Percentiles rank a stretch among this genome's conserved stretches.
Conservation (phyloP, 129 eudicot genomes). For the Flaveria trinervia region DNA sequence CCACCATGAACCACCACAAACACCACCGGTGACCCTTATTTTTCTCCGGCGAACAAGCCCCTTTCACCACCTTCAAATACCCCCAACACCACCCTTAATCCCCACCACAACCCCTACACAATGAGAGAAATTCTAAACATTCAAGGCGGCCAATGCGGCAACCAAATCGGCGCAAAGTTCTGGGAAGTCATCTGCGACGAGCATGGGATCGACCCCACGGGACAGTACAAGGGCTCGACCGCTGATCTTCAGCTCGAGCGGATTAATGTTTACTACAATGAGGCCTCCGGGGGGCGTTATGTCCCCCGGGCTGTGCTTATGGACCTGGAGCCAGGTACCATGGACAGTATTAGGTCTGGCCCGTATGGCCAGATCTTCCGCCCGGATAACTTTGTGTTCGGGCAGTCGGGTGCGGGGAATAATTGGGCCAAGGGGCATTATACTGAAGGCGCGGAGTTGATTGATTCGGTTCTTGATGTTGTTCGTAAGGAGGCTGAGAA, state of each 20-base stretch:
- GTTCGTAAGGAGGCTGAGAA: constrained; percentile 79
- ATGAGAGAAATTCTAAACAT: constrained; percentile 78
- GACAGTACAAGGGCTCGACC: constrained; percentile 45
- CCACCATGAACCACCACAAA: constrained; percentile 5
- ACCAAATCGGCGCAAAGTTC: constrained; percentile 78
- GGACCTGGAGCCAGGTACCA: constrained; percentile 79
- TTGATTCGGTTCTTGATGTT: constrained; percentile 76
- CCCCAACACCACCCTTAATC: constrained; percentile 3
- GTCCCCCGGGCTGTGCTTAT: constrained; percentile 77
- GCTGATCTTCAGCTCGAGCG: constrained; percentile 59
- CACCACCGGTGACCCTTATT: constrained; percentile 15
- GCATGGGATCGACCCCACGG: constrained; percentile 61
- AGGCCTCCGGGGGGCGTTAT: constrained; percentile 70
- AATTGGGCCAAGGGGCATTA: constrained; percentile 83
- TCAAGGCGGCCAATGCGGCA: constrained; percentile 83
- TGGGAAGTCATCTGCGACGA: constrained; percentile 83
- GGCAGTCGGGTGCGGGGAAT: constrained; percentile 75
- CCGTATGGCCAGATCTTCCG: constrained; percentile 68
- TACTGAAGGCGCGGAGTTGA: constrained; percentile 76
- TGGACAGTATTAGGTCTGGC: constrained; percentile 71
- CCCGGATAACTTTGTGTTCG: constrained; percentile 74
- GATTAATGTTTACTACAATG: constrained; percentile 66
- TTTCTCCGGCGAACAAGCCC: constrained; percentile 23
- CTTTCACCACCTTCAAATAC: constrained; percentile 31
- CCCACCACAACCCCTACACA: constrained; percentile 6